phyloP scores from a whole-genome alignment of 176 grass and related monocot genomes.

The Typha latifolia region DNA sequence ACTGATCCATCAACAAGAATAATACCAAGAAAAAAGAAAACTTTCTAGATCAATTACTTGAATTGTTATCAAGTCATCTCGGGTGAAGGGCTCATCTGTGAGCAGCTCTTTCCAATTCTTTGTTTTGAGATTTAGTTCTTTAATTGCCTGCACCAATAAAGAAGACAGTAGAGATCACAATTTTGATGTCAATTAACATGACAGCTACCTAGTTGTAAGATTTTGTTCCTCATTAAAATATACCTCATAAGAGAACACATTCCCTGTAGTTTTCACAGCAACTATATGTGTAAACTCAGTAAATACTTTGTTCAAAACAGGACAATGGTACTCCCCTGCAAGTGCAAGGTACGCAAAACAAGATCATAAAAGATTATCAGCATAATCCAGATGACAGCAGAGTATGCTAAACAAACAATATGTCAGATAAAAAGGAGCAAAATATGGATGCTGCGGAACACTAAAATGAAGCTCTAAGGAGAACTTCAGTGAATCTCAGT shows the following conservation, averaged over 20 bases:
- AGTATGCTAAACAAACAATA: too few species aligned
- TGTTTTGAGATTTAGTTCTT: slow-evolving; percentile 87
- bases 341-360: not conserved
- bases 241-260: slow-evolving; percentile 98
- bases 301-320: slow-evolving; percentile 94
- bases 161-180: slow-evolving; percentile 13
- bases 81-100: slow-evolving; percentile 84
- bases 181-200: slow-evolving; percentile 8
- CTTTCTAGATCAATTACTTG: slow-evolving; percentile 47
- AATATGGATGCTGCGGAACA: not conserved
- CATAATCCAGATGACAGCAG: not conserved
- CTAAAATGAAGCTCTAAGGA: not conserved
- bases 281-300: slow-evolving; percentile 95
- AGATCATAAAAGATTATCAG: not conserved
- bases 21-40: not conserved
- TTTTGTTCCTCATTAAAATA: slow-evolving; percentile 2
- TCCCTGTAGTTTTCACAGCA: slow-evolving; percentile 98
- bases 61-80: slow-evolving; percentile 89
- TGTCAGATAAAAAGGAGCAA: too few species aligned
- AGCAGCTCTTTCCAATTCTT: slow-evolving; percentile 97
- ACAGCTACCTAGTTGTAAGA: slow-evolving; percentile 6
- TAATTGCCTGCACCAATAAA: slow-evolving; percentile 53
- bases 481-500: not conserved
- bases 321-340: slow-evolving; percentile 87
- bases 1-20: not conserved